Percentiles rank a stretch among this genome's conserved stretches.
Conservation (phyloP, 495 filamentous ascomycete species). For the Hypoxylon rickii region DNA sequence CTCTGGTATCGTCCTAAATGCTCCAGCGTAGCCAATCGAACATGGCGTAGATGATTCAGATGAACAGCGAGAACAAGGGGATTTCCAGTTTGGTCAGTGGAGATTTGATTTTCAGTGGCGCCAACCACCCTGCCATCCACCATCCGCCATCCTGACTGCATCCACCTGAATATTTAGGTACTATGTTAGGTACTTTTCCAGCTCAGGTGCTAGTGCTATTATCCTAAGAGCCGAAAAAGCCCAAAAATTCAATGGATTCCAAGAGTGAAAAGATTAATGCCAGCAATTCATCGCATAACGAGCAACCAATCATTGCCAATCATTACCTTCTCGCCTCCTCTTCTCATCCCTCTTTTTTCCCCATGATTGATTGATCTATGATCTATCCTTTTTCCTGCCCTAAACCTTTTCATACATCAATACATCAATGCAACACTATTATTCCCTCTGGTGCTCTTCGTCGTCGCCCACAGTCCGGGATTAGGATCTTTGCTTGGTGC, state of each 20-base stretch:
- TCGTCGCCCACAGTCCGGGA: neutral
- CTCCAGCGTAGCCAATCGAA: constrained; percentile 15
- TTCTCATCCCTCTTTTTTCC: constrained; percentile 9
- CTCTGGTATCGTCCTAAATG: constrained; percentile 6
- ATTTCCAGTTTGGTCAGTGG: constrained; percentile 16
- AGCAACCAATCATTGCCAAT: constrained; percentile 33
- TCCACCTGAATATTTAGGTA: no score
- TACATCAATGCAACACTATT: no score
- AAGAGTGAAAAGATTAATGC: constrained; percentile 21
- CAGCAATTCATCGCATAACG: constrained; percentile 25
- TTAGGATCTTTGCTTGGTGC: neutral
- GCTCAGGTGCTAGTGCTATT: no score
- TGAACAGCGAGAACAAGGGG: constrained; percentile 10
- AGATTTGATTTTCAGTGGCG: no score
- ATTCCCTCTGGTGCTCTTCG: no score
- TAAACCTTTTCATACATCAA: no score
- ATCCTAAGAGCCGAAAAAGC: no score
- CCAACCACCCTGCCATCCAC: no score
- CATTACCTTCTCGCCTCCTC: constrained; percentile 13
- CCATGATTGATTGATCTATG: constrained; percentile 4
- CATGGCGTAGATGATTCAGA: constrained; percentile 17
- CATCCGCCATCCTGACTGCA: no score
- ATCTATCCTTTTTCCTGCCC: neutral
- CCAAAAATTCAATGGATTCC: no score
- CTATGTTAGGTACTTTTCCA: no score